Conservation (phyloP, 768 basidiomycete genomes). For the Tulasnella sp. region DNA sequence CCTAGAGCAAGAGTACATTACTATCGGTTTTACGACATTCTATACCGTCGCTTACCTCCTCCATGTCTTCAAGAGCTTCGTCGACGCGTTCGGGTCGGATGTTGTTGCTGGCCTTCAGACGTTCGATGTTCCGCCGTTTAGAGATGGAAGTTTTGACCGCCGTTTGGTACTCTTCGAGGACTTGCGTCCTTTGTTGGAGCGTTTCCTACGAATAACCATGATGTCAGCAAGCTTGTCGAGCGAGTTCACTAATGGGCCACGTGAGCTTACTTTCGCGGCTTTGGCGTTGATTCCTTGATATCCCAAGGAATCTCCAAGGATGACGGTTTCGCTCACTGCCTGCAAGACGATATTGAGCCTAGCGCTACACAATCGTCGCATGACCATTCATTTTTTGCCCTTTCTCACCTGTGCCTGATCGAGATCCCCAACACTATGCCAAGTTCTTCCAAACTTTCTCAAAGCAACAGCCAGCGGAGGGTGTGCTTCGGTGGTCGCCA, state of each 20-base stretch:
- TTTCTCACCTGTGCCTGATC: slow-evolving; percentile 59
- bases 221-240: not conserved
- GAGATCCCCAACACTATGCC: slow-evolving; percentile 80
- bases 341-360: slow-evolving; percentile 15
- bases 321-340: slow-evolving; percentile 87
- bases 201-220: too few relatives aligned
- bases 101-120: slow-evolving; percentile 72
- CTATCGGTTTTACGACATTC: too few relatives aligned
- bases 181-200: slow-evolving; percentile 73
- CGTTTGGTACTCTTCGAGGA: slow-evolving; percentile 87
- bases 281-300: slow-evolving; percentile 97
- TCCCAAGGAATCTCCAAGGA: slow-evolving; percentile 89
- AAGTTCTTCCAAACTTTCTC: slow-evolving; percentile 73
- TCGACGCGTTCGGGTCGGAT: slow-evolving; percentile 80
- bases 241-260: too few relatives aligned
- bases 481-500: slow-evolving; percentile 82
- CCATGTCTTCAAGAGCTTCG: slow-evolving; percentile 83
- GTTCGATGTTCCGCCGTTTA: slow-evolving; percentile 83
- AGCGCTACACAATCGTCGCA: not conserved
- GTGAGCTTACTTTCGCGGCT: slow-evolving; percentile 66
- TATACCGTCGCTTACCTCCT: slow-evolving; percentile 78
- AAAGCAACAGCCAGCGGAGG: slow-evolving; percentile 72
- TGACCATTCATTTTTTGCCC: not conserved
- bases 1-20: too few relatives aligned
- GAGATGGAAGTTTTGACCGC: slow-evolving; percentile 90